Evolutionary conservation across 139 green algal species (phyloP).

Genomic region (Coccomyxa sp.): DNA sequence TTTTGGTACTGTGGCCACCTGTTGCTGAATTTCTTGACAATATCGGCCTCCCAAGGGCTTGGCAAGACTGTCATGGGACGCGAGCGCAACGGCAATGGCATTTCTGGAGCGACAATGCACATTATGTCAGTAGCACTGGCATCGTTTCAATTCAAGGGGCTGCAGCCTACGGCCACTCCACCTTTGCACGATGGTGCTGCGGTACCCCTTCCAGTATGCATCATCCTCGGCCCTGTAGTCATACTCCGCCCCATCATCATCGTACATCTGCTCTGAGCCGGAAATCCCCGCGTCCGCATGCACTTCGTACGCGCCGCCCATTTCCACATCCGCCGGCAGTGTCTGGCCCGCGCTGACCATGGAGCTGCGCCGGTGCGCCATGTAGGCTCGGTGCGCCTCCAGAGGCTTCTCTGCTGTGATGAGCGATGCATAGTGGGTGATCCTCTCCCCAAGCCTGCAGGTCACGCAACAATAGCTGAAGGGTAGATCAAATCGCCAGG

Average conservation of each 20-base stretch:
- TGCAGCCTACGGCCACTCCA: not conserved
- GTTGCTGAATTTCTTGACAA: not conserved
- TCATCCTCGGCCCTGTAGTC: not conserved
- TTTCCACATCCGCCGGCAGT: not conserved
- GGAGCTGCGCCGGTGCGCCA: not conserved
- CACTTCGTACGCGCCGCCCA: not conserved
- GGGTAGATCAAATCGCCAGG: not conserved
- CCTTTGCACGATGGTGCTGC: not conserved
- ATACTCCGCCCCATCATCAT: not conserved
- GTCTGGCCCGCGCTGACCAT: not conserved
- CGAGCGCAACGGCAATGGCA: too few relatives aligned
- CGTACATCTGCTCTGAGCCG: not conserved
- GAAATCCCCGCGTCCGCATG: not conserved
- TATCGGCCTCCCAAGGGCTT: not conserved
- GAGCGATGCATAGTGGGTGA: conserved; percentile 18
- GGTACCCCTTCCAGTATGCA: not conserved
- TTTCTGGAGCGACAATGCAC: too few relatives aligned
- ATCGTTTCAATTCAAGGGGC: not conserved
- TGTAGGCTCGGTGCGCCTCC: conserved; percentile 15
- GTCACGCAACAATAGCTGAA: not conserved
- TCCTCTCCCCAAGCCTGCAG: conserved; percentile 1
- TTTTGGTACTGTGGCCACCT: not conserved
- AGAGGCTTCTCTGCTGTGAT: conserved; percentile 22
- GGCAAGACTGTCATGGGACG: too few relatives aligned
- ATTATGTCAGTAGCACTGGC: not conserved